Base-by-base conservation (phyloP, 1,284 basidiomycete species). In the Trichosporon coremiiforme region DNA sequence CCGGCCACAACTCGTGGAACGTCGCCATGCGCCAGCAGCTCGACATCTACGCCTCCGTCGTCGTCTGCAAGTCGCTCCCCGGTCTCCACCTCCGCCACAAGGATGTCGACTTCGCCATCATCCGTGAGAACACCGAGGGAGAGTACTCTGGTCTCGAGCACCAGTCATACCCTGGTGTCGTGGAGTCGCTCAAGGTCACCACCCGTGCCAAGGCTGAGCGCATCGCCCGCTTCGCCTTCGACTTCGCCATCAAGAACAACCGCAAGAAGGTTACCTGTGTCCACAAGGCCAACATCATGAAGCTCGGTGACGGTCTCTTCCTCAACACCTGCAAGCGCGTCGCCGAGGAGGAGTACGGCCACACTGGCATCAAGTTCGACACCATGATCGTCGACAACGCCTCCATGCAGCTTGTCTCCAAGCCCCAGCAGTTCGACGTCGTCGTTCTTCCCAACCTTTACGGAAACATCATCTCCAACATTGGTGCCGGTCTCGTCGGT, bases 261-360 rank as follows among this genome's bases (percentile, higher is more conserved):
- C 91, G 96, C 85, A 98, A 96, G 93, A 98, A 96, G 91, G 97
- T 99, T 77, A 99, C 97, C 68, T 98, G 95, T 83, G 95, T 99
- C 65, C 97, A 99, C 90, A 99, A 99, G 87, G 97, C 97, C 81
- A 99, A 99, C 88, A 99, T 99, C 87, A 99, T 99, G 97, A 99
- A 99, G 86, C 90, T 99, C 78, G 96, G 95, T 84, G 97, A 99
- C 82, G 97, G 97, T 85, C 90, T 99, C 65, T 99, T 99, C 90
- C 89, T 99, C 79, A 97, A 96, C 86, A 98, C 96, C 35, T 99
- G 98, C 90, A 92, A 95, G 78, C 88, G 89, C 73, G 89, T 99
- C 71, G 97, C 95, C 47, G 93, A 99, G 85, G 71, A 94, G 80
- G 87, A 88, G 81, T 99, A 99, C 89, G 93, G 91, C 86, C 90